Evolutionary conservation across 208 protist genomes (phyloP).

Genomic region (Trypanosoma congolense): DNA sequence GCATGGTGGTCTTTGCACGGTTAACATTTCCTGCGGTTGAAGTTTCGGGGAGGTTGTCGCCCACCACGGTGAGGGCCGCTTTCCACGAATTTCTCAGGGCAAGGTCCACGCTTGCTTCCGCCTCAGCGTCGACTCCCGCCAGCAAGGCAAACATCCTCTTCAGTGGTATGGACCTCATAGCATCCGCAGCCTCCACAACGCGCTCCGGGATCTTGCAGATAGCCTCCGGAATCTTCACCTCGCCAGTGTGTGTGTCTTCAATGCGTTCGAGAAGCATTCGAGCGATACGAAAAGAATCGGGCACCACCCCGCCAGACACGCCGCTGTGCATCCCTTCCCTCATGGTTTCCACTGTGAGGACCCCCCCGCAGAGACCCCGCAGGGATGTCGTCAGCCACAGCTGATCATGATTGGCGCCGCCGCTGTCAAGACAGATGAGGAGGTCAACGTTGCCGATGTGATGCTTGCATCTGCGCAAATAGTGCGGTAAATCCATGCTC

Average conservation of each 20-base stretch:
- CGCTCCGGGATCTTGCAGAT: slow-evolving; percentile 85
- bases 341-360: slow-evolving; percentile 78
- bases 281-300: slow-evolving; percentile 91
- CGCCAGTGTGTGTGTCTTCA: slow-evolving; percentile 90
- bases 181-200: slow-evolving; percentile 34
- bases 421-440: slow-evolving; percentile 94
- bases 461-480: slow-evolving; percentile 56
- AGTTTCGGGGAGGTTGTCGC: slow-evolving; percentile 81
- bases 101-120: slow-evolving; percentile 62
- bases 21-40: slow-evolving; percentile 92
- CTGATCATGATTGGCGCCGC: slow-evolving; percentile 92
- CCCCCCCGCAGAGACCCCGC: slow-evolving; percentile 81
- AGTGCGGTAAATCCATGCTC: slow-evolving; percentile 78
- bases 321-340: slow-evolving; percentile 91
- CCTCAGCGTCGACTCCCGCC: slow-evolving; percentile 31
- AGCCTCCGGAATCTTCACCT: slow-evolving; percentile 79
- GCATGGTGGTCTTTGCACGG: slow-evolving; percentile 80
- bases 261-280: slow-evolving; percentile 84
- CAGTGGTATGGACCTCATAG: slow-evolving; percentile 53
- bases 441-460: slow-evolving; percentile 79
- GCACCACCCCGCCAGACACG: slow-evolving; percentile 89
- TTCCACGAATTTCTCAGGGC: slow-evolving; percentile 91
- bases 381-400: slow-evolving; percentile 94
- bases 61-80: slow-evolving; percentile 87
- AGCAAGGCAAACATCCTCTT: slow-evolving; percentile 54